Percentiles rank a stretch among this genome's conserved stretches.
Conservation (phyloP, 139 green algal genomes). For the Zygnema cylindricum region DNA sequence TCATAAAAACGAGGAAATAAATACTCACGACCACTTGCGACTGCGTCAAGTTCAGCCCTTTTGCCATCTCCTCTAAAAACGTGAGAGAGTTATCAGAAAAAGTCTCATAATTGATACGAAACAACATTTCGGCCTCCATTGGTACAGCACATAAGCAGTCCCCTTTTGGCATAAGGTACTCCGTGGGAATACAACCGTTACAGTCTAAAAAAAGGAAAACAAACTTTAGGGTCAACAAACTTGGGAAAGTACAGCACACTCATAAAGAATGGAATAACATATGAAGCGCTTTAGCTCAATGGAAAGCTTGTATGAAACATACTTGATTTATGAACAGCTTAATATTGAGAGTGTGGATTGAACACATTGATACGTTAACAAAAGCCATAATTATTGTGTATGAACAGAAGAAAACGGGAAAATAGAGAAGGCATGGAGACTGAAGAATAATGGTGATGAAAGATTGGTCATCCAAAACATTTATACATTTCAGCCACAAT, state of each 20-base stretch:
- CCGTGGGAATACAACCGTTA: too few relatives aligned
- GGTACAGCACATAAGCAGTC: neutral
- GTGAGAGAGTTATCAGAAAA: constrained; percentile 13
- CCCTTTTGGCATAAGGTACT: neutral
- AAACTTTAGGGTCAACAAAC: neutral
- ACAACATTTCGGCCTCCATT: neutral
- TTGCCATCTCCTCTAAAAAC: constrained; percentile 24
- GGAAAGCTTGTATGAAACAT: neutral
- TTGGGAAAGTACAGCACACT: neutral
- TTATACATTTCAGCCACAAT: constrained; percentile 25
- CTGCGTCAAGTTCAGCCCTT: neutral
- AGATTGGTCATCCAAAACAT: too few relatives aligned
- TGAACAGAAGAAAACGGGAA: too few relatives aligned
- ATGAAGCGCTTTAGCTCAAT: neutral
- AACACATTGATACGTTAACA: too few relatives aligned
- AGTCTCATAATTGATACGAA: neutral
- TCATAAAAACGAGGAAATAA: too few relatives aligned
- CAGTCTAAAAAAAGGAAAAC: neutral
- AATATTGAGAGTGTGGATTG: too few relatives aligned
- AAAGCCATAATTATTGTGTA: too few relatives aligned
- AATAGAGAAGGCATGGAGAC: too few relatives aligned
- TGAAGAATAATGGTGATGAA: too few relatives aligned
- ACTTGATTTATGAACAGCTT: neutral
- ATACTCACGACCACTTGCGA: constrained; percentile 35
- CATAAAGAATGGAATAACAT: neutral